phyloP scores from a whole-genome alignment of 257 asterid genomes.

The Craterostigma plantagineum region DNA sequence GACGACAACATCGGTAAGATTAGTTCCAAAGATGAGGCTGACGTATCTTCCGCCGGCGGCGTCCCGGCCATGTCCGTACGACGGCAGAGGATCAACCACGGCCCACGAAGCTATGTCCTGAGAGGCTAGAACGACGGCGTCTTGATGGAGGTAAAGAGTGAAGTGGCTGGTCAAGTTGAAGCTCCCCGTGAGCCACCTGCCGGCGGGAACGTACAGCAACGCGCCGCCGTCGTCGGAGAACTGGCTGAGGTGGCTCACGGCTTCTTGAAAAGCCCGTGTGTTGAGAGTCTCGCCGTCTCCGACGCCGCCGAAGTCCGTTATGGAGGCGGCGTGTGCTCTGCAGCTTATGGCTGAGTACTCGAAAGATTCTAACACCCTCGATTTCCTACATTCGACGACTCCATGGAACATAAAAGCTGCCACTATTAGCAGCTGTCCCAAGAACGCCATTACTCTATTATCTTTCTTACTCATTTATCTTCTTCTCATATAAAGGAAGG shows the following conservation, averaged over 20 bases:
- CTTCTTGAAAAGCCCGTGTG: conserved; percentile 54
- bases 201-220: conserved; percentile 63
- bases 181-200: conserved; percentile 71
- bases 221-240: conserved; percentile 54
- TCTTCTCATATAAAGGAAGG: no score
- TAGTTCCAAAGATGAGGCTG: conserved; percentile 68
- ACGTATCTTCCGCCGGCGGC: conserved; percentile 73
- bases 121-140: conserved; percentile 74
- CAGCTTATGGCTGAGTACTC: conserved; percentile 71
- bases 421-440: conserved; percentile 6
- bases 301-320: conserved; percentile 61
- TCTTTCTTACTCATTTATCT: no score
- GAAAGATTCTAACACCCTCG: conserved; percentile 8
- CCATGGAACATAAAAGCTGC: conserved; percentile 1
- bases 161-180: conserved; percentile 89
- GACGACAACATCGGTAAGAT: conserved; percentile 14
- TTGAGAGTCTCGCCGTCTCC: conserved; percentile 75
- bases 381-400: conserved; percentile 30
- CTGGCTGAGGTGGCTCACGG: conserved; percentile 36
- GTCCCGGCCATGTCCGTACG: conserved; percentile 86
- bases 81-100: conserved; percentile 65
- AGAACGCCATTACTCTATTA: no score
- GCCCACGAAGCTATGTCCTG: conserved; percentile 71
- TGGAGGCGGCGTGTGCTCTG: conserved; percentile 66
- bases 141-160: conserved; percentile 65